These are phyloP conservation scores for Plenodomus lindquistii DNA, from an alignment of 2,329 filamentous ascomycete species.

Conservation along the genomic window DNA sequence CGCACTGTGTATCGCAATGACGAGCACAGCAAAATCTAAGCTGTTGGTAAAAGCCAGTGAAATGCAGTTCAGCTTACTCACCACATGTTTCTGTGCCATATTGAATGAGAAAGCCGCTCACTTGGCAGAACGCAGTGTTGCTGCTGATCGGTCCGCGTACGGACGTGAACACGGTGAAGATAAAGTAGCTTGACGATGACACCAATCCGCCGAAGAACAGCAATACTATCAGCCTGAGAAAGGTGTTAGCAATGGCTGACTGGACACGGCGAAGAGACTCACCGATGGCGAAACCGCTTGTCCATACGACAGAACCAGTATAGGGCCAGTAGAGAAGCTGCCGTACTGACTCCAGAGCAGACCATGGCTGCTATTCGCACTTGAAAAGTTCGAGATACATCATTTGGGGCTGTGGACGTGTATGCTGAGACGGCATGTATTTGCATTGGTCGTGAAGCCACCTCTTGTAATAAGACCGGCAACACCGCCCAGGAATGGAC, in stretches of 20 bases:
- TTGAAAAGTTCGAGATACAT: conserved; percentile 22
- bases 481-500: background rate
- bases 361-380: conserved; percentile 42
- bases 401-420: conserved; percentile 1
- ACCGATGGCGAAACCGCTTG: conserved; percentile 74
- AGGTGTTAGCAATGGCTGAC: background rate
- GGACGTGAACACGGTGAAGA: conserved; percentile 66
- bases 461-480: background rate
- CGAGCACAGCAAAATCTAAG: conserved; percentile 68
- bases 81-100: conserved; percentile 68
- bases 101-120: conserved; percentile 69
- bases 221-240: conserved; percentile 69
- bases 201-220: conserved; percentile 73
- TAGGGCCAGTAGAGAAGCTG: conserved; percentile 60
- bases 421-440: conserved; percentile 3
- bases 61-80: conserved; percentile 33
- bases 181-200: conserved; percentile 69
- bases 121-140: conserved; percentile 64
- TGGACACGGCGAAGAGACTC: conserved; percentile 32
- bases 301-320: conserved; percentile 78
- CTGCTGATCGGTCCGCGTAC: conserved; percentile 55
- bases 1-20: conserved; percentile 74
- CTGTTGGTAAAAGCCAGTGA: background rate
- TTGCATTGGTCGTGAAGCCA: conserved; percentile 2
- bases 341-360: conserved; percentile 57